These are phyloP conservation scores for Tetrapisispora arboricola DNA, from an alignment of 805 yeast species.

Conservation along the genomic window DNA sequence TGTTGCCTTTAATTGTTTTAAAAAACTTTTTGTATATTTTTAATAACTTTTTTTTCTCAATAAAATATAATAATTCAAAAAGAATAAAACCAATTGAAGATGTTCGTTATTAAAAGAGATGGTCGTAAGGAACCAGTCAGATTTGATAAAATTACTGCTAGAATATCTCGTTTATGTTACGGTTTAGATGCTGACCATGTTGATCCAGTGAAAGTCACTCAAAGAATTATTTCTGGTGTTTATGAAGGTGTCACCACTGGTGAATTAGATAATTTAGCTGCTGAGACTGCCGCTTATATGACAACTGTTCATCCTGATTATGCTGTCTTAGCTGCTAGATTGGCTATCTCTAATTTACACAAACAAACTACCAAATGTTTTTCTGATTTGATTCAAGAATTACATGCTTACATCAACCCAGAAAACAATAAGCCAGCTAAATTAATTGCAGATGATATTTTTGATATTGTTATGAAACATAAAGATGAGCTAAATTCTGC, in stretches of 20 bases:
- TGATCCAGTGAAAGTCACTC: slow-evolving; percentile 86
- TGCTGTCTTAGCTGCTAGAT: slow-evolving; percentile 85
- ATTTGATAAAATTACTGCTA: slow-evolving; percentile 91
- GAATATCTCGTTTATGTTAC: slow-evolving; percentile 83
- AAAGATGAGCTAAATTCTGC: slow-evolving; percentile 57
- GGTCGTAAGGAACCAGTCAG: slow-evolving; percentile 90
- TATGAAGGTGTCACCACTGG: slow-evolving; percentile 88
- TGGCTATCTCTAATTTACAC: slow-evolving; percentile 85
- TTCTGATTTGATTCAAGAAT: slow-evolving; percentile 55
- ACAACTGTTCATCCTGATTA: slow-evolving; percentile 96
- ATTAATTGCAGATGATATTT: slow-evolving; percentile 55
- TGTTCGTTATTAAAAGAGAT: slow-evolving; percentile 84
- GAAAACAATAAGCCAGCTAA: slow-evolving; percentile 45
- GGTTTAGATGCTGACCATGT: slow-evolving; percentile 82
- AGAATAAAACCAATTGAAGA: slow-evolving; percentile 19
- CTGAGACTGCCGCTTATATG: slow-evolving; percentile 94
- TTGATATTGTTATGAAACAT: slow-evolving; percentile 49
- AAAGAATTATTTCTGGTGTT: slow-evolving; percentile 68
- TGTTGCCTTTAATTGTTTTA: too few species aligned
- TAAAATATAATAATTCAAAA: too few species aligned
- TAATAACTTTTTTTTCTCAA: too few species aligned
- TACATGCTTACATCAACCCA: slow-evolving; percentile 69
- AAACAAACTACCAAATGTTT: slow-evolving; percentile 78
- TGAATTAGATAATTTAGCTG: slow-evolving; percentile 69
- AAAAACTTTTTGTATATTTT: too few species aligned